Evolutionary conservation across 2,329 filamentous ascomycete genomes (phyloP), one percentile per base, ranked within the genome.

Genomic region (Sclerotiophoma versabilis): DNA sequence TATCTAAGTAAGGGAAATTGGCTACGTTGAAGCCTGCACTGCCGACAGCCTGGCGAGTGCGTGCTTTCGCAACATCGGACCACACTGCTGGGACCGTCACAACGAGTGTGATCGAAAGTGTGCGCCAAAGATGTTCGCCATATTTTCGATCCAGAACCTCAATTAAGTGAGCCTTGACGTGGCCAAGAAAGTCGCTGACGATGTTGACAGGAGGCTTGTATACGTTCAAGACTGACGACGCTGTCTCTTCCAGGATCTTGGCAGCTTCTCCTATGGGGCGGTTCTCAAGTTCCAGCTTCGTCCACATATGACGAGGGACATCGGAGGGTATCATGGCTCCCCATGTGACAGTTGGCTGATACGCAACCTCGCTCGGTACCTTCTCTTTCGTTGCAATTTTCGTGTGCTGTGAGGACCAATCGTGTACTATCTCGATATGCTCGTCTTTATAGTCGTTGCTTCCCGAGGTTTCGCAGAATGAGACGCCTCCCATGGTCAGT

Each of bases 241-340:
- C 9, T 1, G 15, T n/a, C 25, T 67, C 69, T 7, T 49, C 26
- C 0, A 58, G 36, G 10, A 68, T 63, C 33, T 57, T 63, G 14
- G 45, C 62, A 2, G 57, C 58, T 34, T 65, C 62, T 0, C 65
- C 66, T 1, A 11, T 17, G 23, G 49, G 55, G 1, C 36, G 45
- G 1, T 22, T 9, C 14, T 75, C 69, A 0, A 73, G 57, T 10
- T 65, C 48, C 0, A 75, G 53, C 44, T 75, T 74, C 0, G 69
- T 75, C 67, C 70, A 75, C 48, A 71, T 64, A 30, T 73, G 60
- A 0, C 73, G 59, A 25, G 60, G 37, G 0, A 64, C 48, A 41
- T 73, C 33, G 0, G 59, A 34, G 0, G 62, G 47, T 11, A 68
- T 65, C 0, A 46, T 14, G 3, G 58, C 54, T 2, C 66, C 65